Evolutionary conservation across 2,329 filamentous ascomycete species (phyloP).

Genomic region (Fusarium sp.): DNA sequence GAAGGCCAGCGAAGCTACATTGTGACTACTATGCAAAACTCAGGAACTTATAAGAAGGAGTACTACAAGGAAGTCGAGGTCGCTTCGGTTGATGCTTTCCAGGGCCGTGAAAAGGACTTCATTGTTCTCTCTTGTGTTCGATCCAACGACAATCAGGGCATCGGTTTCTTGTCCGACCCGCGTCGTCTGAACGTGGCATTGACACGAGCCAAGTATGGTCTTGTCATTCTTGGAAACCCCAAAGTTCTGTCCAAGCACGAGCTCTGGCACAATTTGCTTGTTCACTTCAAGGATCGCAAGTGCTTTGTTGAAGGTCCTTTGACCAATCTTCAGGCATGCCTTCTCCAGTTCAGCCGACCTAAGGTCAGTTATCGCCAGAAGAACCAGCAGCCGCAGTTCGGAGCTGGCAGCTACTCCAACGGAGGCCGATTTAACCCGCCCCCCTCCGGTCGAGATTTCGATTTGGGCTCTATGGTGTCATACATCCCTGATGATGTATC

Average conservation of each 20-base stretch:
- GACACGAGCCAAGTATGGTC: slow-evolving; percentile 94
- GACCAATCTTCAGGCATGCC: slow-evolving; percentile 93
- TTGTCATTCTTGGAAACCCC: slow-evolving; percentile 96
- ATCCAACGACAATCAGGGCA: slow-evolving; percentile 98
- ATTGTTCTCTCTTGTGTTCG: slow-evolving; percentile 98
- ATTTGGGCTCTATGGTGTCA: slow-evolving; percentile 89
- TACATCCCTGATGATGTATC: slow-evolving; percentile 98
- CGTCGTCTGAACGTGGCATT: slow-evolving; percentile 96
- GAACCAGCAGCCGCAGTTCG: slow-evolving; percentile 77
- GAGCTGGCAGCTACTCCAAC: slow-evolving; percentile 51
- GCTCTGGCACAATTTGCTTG: slow-evolving; percentile 92
- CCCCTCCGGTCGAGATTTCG: slow-evolving; percentile 66
- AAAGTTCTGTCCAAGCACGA: slow-evolving; percentile 98
- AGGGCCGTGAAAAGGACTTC: slow-evolving; percentile 98
- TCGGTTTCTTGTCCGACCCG: slow-evolving; percentile 97
- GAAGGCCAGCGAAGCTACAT: slow-evolving; percentile 98
- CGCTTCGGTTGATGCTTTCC: slow-evolving; percentile 97
- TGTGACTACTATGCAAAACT: slow-evolving; percentile 99
- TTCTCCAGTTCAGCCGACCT: slow-evolving; percentile 93
- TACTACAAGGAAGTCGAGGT: slow-evolving; percentile 99
- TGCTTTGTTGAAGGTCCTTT: slow-evolving; percentile 96
- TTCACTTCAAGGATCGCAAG: slow-evolving; percentile 97
- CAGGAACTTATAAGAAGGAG: slow-evolving; percentile 97
- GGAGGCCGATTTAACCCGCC: slow-evolving; percentile 57
- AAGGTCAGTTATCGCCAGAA: slow-evolving; percentile 94